A percentile compares a stretch with the other conserved stretches of the same genome.
Evolutionary conservation across 2,329 filamentous ascomycete genomes (phyloP).

Genomic region (Botryosphaeria dothidea): DNA sequence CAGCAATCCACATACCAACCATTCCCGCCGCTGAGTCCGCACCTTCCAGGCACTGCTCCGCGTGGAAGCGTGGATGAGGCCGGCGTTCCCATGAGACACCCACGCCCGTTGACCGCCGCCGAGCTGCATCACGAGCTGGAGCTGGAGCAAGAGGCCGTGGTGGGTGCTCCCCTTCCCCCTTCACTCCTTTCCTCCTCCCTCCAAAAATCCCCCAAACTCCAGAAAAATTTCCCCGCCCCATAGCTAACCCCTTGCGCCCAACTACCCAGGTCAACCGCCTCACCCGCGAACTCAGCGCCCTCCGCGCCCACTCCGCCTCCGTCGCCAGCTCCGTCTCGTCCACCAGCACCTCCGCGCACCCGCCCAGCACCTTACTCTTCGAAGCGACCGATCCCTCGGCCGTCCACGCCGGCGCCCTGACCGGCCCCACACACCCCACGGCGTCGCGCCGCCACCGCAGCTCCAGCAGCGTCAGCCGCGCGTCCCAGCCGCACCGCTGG

Average conservation of each 20-base stretch:
- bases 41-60: constrained; percentile 27
- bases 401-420: constrained; percentile 42
- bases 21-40: constrained; percentile 40
- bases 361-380: constrained; percentile 35
- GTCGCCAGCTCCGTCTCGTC: constrained; percentile 56
- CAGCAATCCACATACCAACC: constrained; percentile 34
- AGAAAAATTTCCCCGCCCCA: not conserved
- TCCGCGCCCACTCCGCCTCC: constrained; percentile 70
- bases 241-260: not conserved
- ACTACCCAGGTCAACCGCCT: constrained; percentile 80
- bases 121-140: constrained; percentile 89
- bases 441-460: constrained; percentile 58
- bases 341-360: constrained; percentile 50
- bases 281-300: constrained; percentile 80
- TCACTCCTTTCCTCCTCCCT: not conserved
- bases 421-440: constrained; percentile 53
- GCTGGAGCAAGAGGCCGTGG: constrained; percentile 93
- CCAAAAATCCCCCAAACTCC: not conserved
- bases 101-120: constrained; percentile 81
- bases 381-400: constrained; percentile 50
- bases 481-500: constrained; percentile 32
- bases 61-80: constrained; percentile 31
- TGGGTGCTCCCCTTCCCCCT: constrained; percentile 44
- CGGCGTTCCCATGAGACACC: constrained; percentile 76
- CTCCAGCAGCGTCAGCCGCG: constrained; percentile 49